phyloP scores from a whole-genome alignment of 441 rosid genomes.

The Rhodomyrtus psidioides region DNA sequence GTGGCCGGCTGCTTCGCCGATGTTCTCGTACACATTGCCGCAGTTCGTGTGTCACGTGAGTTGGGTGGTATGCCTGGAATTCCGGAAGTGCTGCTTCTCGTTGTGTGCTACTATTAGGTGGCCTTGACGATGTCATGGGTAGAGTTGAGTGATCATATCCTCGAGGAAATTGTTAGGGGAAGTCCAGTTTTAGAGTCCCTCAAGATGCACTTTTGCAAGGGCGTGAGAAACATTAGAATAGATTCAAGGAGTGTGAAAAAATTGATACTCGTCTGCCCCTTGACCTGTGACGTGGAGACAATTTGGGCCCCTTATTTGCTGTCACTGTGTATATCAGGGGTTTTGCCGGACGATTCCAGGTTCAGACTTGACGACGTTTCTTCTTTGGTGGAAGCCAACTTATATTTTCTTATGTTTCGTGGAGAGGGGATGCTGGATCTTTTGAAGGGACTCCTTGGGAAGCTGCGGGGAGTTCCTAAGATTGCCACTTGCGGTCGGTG shows the following conservation, averaged over 20 bases:
- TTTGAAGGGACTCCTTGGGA: background rate
- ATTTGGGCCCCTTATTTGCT: too few relatives aligned
- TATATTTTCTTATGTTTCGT: background rate
- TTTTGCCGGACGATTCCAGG: too few relatives aligned
- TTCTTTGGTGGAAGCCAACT: background rate
- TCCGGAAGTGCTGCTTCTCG: too few relatives aligned
- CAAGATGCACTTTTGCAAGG: background rate
- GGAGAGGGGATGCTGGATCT: background rate
- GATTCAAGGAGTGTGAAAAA: background rate
- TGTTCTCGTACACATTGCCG: too few relatives aligned
- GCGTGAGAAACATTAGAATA: background rate
- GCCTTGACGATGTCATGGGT: background rate
- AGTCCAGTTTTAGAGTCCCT: background rate
- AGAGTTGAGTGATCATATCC: background rate
- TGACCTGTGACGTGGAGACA: background rate
- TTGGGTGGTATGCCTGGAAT: too few relatives aligned
- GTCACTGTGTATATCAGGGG: too few relatives aligned
- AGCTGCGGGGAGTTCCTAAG: background rate
- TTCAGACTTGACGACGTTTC: background rate
- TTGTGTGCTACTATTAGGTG: too few relatives aligned
- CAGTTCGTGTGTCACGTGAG: too few relatives aligned
- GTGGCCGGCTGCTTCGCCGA: too few relatives aligned
- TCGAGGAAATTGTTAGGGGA: background rate
- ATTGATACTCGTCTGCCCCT: background rate
- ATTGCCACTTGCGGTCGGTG: background rate